These are phyloP conservation scores for Allantophomopsis lycopodina DNA, from an alignment of 2,329 filamentous ascomycete species.

Conservation along the genomic window DNA sequence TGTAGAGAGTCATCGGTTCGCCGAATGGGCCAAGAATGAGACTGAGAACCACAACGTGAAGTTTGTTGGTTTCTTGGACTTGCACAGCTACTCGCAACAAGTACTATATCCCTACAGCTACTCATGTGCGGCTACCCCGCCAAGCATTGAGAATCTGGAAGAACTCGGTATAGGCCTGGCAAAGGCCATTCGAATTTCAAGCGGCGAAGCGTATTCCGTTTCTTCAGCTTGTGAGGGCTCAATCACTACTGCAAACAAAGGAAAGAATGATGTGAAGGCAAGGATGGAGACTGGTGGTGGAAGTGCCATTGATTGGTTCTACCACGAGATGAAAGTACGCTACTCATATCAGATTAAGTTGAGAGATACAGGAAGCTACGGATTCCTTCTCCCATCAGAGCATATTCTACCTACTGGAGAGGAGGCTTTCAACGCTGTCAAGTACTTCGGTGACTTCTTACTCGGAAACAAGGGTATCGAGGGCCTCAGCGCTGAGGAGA, in stretches of 20 bases:
- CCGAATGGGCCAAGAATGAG: conserved; percentile 73
- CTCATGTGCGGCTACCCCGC: conserved; percentile 64
- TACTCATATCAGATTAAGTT: conserved; percentile 93
- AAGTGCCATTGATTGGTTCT: conserved; percentile 89
- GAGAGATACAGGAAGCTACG: conserved; percentile 85
- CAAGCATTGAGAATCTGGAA: conserved; percentile 81
- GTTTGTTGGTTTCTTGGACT: conserved; percentile 76
- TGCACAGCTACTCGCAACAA: conserved; percentile 93
- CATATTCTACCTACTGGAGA: conserved; percentile 82
- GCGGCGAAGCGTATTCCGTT: conserved; percentile 63
- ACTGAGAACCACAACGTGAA: conserved; percentile 55
- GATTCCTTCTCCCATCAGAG: conserved; percentile 76
- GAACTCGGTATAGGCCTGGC: conserved; percentile 80
- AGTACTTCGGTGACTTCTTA: conserved; percentile 74
- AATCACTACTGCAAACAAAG: conserved; percentile 25
- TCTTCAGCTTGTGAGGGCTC: conserved; percentile 80
- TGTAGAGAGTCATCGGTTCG: conserved; percentile 60
- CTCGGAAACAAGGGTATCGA: conserved; percentile 57
- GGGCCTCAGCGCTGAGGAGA: conserved; percentile 15
- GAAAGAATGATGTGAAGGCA: conserved; percentile 17
- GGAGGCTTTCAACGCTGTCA: conserved; percentile 71
- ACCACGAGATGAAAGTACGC: conserved; percentile 67
- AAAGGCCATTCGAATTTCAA: conserved; percentile 75
- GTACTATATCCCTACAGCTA: conserved; percentile 87
- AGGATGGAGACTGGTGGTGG: conserved; percentile 67